Evolutionary conservation across 1,139 yeast species (phyloP).

Genomic region (Pichia kudriavzevii): DNA sequence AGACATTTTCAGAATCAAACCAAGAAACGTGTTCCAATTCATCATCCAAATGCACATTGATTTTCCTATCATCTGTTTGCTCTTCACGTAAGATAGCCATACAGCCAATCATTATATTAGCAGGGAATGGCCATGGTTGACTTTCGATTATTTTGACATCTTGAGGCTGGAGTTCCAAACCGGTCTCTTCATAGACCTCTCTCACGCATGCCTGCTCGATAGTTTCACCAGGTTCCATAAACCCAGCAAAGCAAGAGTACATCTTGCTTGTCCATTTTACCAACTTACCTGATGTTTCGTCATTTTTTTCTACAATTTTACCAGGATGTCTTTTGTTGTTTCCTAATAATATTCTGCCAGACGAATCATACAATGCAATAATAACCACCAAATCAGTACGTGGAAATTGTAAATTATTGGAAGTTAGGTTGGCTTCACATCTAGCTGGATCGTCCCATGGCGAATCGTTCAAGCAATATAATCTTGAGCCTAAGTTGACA

Average conservation of each 20-base stretch:
- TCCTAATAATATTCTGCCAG: slow-evolving; percentile 63
- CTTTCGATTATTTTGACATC: slow-evolving; percentile 55
- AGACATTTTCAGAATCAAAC: slow-evolving; percentile 55
- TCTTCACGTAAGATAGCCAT: slow-evolving; percentile 64
- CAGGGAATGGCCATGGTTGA: slow-evolving; percentile 97
- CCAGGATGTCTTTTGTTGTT: slow-evolving; percentile 39
- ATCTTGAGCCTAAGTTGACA: slow-evolving; percentile 76
- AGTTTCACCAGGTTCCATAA: slow-evolving; percentile 91
- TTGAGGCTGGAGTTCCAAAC: slow-evolving; percentile 46
- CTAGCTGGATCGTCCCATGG: slow-evolving; percentile 14
- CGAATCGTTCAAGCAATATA: slow-evolving; percentile 44
- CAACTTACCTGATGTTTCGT: slow-evolving; percentile 26
- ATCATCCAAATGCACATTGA: slow-evolving; percentile 72
- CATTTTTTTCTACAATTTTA: slow-evolving; percentile 7
- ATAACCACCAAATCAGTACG: slow-evolving; percentile 86
- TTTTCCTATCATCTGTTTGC: slow-evolving; percentile 43
- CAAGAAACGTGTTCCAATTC: slow-evolving; percentile 81
- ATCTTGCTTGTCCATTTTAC: slow-evolving; percentile 29
- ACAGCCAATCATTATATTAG: slow-evolving; percentile 89
- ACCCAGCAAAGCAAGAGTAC: slow-evolving; percentile 89
- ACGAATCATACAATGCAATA: slow-evolving; percentile 65
- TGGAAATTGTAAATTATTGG: slow-evolving; percentile 68
- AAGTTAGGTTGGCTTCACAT: slow-evolving; percentile 47
- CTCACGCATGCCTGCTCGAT: slow-evolving; percentile 82
- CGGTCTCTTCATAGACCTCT: slow-evolving; percentile 95